A percentile compares a stretch with the other conserved stretches of the same genome.
These are phyloP conservation scores for Umbelopsis vinacea DNA, from an alignment of 192 early-diverging fungal species.

Conservation along the genomic window DNA sequence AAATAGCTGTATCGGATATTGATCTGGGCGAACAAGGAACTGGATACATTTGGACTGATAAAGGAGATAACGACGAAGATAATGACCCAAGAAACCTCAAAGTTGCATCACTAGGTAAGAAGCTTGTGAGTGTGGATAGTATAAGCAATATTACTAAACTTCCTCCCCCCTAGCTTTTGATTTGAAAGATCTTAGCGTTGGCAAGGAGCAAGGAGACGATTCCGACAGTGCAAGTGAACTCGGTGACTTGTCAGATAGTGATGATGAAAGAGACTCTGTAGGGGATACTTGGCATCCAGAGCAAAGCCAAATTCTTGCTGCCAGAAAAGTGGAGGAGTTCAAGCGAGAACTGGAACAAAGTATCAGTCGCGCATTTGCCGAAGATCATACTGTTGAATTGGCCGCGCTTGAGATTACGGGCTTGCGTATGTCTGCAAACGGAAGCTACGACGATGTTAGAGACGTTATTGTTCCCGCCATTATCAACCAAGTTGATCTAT, in stretches of 20 bases:
- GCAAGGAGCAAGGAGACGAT: constrained; percentile 39
- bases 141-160: not conserved
- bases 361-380: constrained; percentile 79
- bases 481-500: constrained; percentile 62
- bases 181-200: constrained; percentile 39
- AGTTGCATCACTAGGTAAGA: constrained; percentile 52
- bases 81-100: constrained; percentile 55
- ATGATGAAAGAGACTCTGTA: constrained; percentile 49
- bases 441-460: constrained; percentile 79
- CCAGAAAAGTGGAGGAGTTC: constrained; percentile 66
- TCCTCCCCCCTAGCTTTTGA: constrained; percentile 50
- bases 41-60: constrained; percentile 63
- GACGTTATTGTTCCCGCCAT: constrained; percentile 74
- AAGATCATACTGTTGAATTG: constrained; percentile 74
- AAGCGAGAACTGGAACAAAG: constrained; percentile 74
- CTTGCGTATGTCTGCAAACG: constrained; percentile 85
- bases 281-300: constrained; percentile 55
- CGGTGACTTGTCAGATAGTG: constrained; percentile 37
- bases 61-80: constrained; percentile 60
- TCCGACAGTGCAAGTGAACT: constrained; percentile 44
- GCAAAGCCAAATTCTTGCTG: constrained; percentile 49
- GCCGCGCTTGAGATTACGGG: constrained; percentile 86
- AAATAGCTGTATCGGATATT: constrained; percentile 28
- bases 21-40: constrained; percentile 60
- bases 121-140: not conserved